Percentiles rank a stretch among this genome's conserved stretches.
Conservation (phyloP, 257 asterid species). For the Solanum pennellii region DNA sequence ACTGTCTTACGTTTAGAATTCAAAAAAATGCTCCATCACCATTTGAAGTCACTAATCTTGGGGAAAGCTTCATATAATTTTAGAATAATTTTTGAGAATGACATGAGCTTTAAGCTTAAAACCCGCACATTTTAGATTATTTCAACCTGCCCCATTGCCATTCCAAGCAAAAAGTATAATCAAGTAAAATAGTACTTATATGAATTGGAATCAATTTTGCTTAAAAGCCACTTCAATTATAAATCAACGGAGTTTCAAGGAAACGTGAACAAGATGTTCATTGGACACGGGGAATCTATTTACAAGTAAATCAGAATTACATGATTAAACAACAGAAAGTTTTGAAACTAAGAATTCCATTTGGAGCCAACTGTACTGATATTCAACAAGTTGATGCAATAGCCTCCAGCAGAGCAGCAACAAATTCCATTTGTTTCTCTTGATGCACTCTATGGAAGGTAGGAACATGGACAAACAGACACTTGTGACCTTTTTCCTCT, state of each 20-base stretch:
- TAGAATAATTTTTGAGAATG: background rate
- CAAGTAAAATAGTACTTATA: background rate
- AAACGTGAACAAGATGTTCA: background rate
- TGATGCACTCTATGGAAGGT: slow-evolving; percentile 23
- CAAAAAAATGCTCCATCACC: background rate
- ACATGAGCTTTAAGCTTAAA: no score
- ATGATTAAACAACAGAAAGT: background rate
- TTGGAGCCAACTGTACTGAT: background rate
- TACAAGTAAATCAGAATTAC: background rate
- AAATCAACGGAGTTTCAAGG: background rate
- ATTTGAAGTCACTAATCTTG: no score
- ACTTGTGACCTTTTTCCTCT: slow-evolving; percentile 35
- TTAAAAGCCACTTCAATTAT: background rate
- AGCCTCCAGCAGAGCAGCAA: slow-evolving; percentile 35
- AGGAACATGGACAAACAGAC: slow-evolving; percentile 49
- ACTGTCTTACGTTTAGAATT: no score
- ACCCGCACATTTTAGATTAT: no score
- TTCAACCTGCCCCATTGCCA: background rate
- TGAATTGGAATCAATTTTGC: background rate
- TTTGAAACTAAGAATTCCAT: background rate
- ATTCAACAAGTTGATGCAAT: slow-evolving; percentile 29
- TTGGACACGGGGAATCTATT: background rate
- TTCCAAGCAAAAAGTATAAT: background rate
- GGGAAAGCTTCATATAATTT: background rate
- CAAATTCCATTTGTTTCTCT: slow-evolving; percentile 34